Percentiles rank a stretch among this genome's conserved stretches.
phyloP scores from a whole-genome alignment of 805 yeast genomes.

The Ogataea pini region DNA sequence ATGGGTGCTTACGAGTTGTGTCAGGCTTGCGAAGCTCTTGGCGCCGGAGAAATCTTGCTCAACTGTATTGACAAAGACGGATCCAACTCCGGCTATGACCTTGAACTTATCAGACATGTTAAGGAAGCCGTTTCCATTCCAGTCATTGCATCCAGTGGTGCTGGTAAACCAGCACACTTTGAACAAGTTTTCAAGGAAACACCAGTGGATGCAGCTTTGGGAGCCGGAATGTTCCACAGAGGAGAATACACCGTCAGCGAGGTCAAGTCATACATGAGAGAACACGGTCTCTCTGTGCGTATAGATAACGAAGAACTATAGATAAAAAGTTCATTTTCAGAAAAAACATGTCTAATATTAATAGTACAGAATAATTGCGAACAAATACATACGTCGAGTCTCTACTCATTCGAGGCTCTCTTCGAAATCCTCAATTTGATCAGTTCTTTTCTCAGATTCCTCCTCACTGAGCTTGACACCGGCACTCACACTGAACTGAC shows the following conservation, averaged over 20 bases:
- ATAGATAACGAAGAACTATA: slow-evolving; percentile 42
- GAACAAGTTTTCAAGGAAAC: slow-evolving; percentile 82
- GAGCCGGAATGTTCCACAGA: slow-evolving; percentile 98
- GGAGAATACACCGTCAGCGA: slow-evolving; percentile 86
- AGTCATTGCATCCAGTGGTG: slow-evolving; percentile 97
- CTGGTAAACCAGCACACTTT: slow-evolving; percentile 91
- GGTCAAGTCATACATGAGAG: slow-evolving; percentile 68
- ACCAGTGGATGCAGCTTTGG: slow-evolving; percentile 92
- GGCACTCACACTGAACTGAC: slow-evolving; percentile 90
- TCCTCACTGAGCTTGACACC: slow-evolving; percentile 64
- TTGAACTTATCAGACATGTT: slow-evolving; percentile 78
- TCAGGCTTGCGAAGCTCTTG: slow-evolving; percentile 84
- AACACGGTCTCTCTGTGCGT: slow-evolving; percentile 71
- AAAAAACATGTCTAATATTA: background rate
- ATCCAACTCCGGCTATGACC: slow-evolving; percentile 88
- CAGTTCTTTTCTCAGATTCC: slow-evolving; percentile 50
- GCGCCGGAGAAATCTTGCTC: slow-evolving; percentile 93
- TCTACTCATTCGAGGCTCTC: slow-evolving; percentile 28
- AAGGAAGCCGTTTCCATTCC: slow-evolving; percentile 81
- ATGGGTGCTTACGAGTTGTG: slow-evolving; percentile 91
- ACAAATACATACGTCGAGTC: slow-evolving; percentile 2
- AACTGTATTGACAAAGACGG: slow-evolving; percentile 98
- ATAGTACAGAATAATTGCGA: background rate
- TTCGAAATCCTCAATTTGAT: slow-evolving; percentile 53
- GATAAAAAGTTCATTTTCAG: background rate